phyloP scores from a whole-genome alignment of 2,329 filamentous ascomycete species.

The Verticillium dahliae region DNA sequence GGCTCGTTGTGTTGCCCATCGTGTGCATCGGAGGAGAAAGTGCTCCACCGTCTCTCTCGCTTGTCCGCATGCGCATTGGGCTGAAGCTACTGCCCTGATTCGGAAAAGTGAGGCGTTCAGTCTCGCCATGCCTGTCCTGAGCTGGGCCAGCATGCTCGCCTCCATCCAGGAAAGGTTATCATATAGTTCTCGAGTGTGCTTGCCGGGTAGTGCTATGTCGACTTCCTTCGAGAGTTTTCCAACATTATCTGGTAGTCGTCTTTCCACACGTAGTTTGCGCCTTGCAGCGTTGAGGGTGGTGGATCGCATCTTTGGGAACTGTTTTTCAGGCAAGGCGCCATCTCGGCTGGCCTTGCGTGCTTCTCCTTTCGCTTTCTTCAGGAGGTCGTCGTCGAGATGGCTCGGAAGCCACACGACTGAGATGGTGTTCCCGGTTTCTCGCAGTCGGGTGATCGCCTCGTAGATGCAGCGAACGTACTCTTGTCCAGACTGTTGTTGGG shows the following conservation, averaged over 20 bases:
- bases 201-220: constrained; percentile 9
- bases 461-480: constrained; percentile 13
- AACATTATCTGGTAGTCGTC: constrained; percentile 7
- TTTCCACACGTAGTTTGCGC: not conserved
- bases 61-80: constrained; percentile 8
- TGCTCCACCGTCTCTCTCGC: constrained; percentile 19
- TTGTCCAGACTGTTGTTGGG: constrained; percentile 12
- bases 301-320: not conserved
- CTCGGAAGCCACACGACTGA: not conserved
- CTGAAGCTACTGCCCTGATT: constrained; percentile 3
- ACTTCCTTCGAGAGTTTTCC: constrained; percentile 11
- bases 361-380: not conserved
- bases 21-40: constrained; percentile 19
- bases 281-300: not conserved
- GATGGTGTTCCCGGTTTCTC: not conserved
- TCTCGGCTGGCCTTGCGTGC: not conserved
- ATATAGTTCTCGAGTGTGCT: constrained; percentile 13
- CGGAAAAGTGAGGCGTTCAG: constrained; percentile 11
- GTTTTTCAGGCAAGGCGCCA: not conserved
- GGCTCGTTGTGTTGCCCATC: constrained; percentile 15
- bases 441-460: constrained; percentile 7
- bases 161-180: constrained; percentile 11
- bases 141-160: constrained; percentile 12
- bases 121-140: constrained; percentile 12
- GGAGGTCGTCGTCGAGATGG: not conserved